phyloP scores from a whole-genome alignment of 192 early-diverging fungal genomes.

The Backusella parvicylindrica region DNA sequence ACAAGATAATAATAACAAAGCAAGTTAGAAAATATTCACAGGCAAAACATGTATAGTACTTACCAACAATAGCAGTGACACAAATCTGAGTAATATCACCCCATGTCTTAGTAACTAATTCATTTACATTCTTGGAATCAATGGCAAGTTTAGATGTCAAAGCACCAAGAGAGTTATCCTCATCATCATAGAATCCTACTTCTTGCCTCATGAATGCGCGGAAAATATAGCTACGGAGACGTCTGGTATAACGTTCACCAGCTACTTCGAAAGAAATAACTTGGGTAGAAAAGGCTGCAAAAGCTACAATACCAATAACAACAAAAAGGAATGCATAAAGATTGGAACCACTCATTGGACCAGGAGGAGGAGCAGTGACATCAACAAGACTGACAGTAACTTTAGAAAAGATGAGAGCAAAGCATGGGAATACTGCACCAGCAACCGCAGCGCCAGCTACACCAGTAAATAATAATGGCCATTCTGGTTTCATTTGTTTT shows the following conservation, averaged over 20 bases:
- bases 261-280: constrained; percentile 22
- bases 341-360: constrained; percentile 28
- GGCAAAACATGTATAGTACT: not conserved
- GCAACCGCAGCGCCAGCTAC: constrained; percentile 56
- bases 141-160: constrained; percentile 76
- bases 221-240: constrained; percentile 49
- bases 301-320: constrained; percentile 21
- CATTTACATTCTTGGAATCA: constrained; percentile 62
- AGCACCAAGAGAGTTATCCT: constrained; percentile 70
- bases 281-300: constrained; percentile 7
- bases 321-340: constrained; percentile 32
- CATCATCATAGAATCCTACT: constrained; percentile 82
- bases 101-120: constrained; percentile 54
- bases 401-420: constrained; percentile 54
- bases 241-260: constrained; percentile 29
- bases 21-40: not conserved
- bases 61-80: constrained; percentile 32
- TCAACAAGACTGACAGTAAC: constrained; percentile 46
- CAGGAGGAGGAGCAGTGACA: constrained; percentile 14
- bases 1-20: not conserved
- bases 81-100: constrained; percentile 34
- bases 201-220: constrained; percentile 76
- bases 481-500: constrained; percentile 52
- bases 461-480: constrained; percentile 52
- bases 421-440: constrained; percentile 76